Conservation (phyloP, 2,329 filamentous ascomycete genomes). For the Verticillium klebahnii region DNA sequence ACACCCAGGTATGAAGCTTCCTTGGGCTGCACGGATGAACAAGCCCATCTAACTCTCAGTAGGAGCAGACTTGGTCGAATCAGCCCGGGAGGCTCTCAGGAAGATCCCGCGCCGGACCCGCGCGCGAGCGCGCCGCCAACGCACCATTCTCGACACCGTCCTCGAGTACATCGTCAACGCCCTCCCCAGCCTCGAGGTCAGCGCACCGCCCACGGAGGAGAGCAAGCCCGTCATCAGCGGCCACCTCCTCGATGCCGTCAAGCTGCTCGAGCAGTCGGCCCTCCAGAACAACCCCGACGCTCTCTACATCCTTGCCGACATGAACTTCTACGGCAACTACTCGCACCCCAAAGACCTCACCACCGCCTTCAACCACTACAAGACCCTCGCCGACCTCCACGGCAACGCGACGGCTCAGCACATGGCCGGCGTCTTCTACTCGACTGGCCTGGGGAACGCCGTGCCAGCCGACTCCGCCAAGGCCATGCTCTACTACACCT, state of each 20-base stretch:
- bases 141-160: slow-evolving; percentile 36
- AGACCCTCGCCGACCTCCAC: slow-evolving; percentile 66
- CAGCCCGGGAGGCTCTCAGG: slow-evolving; percentile 44
- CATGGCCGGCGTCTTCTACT: slow-evolving; percentile 95
- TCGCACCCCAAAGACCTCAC: slow-evolving; percentile 78
- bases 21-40: slow-evolving; percentile 4
- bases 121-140: slow-evolving; percentile 37
- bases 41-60: slow-evolving; percentile 4
- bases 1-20: slow-evolving; percentile 31
- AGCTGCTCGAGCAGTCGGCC: slow-evolving; percentile 47
- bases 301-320: slow-evolving; percentile 81
- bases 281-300: slow-evolving; percentile 69
- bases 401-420: slow-evolving; percentile 92
- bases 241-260: slow-evolving; percentile 45
- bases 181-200: slow-evolving; percentile 45
- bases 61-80: slow-evolving; percentile 51
- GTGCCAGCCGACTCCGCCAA: slow-evolving; percentile 85
- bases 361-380: slow-evolving; percentile 76
- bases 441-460: slow-evolving; percentile 79
- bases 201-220: slow-evolving; percentile 37
- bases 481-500: slow-evolving; percentile 89
- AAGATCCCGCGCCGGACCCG: slow-evolving; percentile 43
- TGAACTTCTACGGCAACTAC: slow-evolving; percentile 97
- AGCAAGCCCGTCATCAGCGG: slow-evolving; percentile 31
- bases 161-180: slow-evolving; percentile 41